phyloP scores from a whole-genome alignment of 352 stramenopile species.

The Globisporangium nunn region DNA sequence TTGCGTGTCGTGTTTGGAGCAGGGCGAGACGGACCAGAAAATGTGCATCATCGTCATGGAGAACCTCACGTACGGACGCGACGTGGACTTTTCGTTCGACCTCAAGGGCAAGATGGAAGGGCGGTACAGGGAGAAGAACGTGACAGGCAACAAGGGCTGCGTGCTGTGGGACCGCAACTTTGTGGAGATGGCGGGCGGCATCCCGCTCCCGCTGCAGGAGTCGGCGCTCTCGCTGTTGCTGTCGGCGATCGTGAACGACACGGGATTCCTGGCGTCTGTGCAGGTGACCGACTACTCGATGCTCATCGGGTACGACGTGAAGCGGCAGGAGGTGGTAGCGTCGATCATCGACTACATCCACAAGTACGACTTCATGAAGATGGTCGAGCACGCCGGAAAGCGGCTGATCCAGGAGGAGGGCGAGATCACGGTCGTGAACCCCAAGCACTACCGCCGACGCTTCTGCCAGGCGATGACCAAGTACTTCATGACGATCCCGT shows the following conservation, averaged over 20 bases:
- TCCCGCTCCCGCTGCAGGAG: constrained; percentile 78
- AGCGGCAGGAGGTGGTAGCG: constrained; percentile 81
- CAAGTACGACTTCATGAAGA: constrained; percentile 90
- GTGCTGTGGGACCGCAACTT: constrained; percentile 87
- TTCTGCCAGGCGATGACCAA: constrained; percentile 86
- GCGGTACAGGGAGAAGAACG: constrained; percentile 44
- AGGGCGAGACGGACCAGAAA: constrained; percentile 59
- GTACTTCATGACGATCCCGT: constrained; percentile 86
- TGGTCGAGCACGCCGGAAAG: constrained; percentile 85
- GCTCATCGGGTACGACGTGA: constrained; percentile 82
- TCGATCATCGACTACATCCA: constrained; percentile 89
- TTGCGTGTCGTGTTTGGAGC: constrained; percentile 10
- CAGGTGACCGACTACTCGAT: constrained; percentile 87
- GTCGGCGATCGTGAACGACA: constrained; percentile 83
- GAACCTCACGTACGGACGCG: constrained; percentile 80
- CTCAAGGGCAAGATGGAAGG: constrained; percentile 87
- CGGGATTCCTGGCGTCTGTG: constrained; percentile 73
- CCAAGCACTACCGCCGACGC: constrained; percentile 80
- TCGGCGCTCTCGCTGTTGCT: constrained; percentile 74
- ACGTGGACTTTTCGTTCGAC: constrained; percentile 84
- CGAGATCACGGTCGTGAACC: constrained; percentile 84
- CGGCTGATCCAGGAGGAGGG: constrained; percentile 85
- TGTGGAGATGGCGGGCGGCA: constrained; percentile 74
- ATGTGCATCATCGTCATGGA: constrained; percentile 89
- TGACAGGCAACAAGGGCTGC: constrained; percentile 23